phyloP scores from a whole-genome alignment of 225 moss, liverwort and hornwort genomes.

The Sphagnum contortum region DNA sequence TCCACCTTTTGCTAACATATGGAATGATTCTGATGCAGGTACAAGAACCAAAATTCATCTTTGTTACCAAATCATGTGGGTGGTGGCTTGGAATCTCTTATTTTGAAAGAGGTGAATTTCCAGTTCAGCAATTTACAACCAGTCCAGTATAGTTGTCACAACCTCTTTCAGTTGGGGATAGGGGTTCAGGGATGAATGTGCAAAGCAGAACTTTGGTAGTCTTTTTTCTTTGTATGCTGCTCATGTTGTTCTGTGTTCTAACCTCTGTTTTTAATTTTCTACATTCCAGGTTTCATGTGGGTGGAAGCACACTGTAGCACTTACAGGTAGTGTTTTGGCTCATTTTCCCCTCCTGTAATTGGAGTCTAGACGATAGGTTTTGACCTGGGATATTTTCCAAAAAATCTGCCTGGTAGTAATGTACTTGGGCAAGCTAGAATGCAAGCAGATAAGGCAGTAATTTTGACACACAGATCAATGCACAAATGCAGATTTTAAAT shows the following conservation, averaged over 20 bases:
- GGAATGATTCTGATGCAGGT: conserved; percentile 21
- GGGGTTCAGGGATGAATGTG: too few relatives aligned
- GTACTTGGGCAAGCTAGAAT: background rate
- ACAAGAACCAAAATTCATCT: conserved; percentile 55
- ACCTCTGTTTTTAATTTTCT: background rate
- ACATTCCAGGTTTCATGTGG: conserved; percentile 40
- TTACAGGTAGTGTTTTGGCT: conserved; percentile 23
- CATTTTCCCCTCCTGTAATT: background rate
- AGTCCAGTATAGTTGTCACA: too few relatives aligned
- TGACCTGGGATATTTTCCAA: background rate
- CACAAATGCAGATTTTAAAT: too few relatives aligned
- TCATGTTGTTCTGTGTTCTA: background rate
- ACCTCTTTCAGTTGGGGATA: too few relatives aligned
- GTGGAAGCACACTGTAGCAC: conserved; percentile 45
- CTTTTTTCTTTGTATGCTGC: too few relatives aligned
- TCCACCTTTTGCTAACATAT: background rate
- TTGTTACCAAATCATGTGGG: conserved; percentile 63
- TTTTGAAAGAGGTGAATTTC: conserved; percentile 52
- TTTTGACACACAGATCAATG: too few relatives aligned
- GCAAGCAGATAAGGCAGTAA: too few relatives aligned
- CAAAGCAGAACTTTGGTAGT: too few relatives aligned
- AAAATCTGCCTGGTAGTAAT: background rate
- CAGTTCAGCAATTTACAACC: background rate
- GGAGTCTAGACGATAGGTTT: too few relatives aligned
- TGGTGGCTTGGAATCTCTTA: conserved; percentile 34